phyloP scores from a whole-genome alignment of 495 filamentous ascomycete genomes.

The Xylaria longipes region DNA sequence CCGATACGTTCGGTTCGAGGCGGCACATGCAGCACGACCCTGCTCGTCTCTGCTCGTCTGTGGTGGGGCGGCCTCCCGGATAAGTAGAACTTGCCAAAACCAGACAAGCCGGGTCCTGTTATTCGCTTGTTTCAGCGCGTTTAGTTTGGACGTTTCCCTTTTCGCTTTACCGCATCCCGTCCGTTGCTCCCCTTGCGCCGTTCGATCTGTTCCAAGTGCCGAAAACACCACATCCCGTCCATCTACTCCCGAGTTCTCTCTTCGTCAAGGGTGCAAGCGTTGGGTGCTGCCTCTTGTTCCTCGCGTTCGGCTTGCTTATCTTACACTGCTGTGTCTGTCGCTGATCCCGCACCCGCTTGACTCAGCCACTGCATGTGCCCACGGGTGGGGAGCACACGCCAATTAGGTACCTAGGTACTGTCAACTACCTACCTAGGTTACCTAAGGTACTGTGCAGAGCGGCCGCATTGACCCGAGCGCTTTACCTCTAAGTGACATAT shows the following conservation, averaged over 20 bases:
- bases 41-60: not conserved
- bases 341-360: not conserved
- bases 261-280: not conserved
- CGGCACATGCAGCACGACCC: not conserved
- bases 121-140: constrained; percentile 19
- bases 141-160: constrained; percentile 2
- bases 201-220: constrained; percentile 11
- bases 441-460: constrained; percentile 6
- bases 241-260: not conserved
- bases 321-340: not conserved
- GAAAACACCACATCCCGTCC: constrained; percentile 1
- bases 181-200: not conserved
- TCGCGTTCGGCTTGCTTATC: constrained; percentile 3
- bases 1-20: constrained; percentile 13
- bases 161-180: constrained; percentile 7
- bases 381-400: not conserved
- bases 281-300: not conserved
- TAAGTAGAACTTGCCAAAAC: constrained; percentile 23
- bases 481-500: constrained; percentile 17
- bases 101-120: constrained; percentile 18
- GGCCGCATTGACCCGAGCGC: constrained; percentile 26
- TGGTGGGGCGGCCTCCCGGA: constrained; percentile 6
- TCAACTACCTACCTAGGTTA: no score
- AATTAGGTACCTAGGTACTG: not conserved
- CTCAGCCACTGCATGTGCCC: constrained; percentile 9